Evolutionary conservation across 2,329 filamentous ascomycete species (phyloP).

Genomic region (Hymenoscyphus occultus): DNA sequence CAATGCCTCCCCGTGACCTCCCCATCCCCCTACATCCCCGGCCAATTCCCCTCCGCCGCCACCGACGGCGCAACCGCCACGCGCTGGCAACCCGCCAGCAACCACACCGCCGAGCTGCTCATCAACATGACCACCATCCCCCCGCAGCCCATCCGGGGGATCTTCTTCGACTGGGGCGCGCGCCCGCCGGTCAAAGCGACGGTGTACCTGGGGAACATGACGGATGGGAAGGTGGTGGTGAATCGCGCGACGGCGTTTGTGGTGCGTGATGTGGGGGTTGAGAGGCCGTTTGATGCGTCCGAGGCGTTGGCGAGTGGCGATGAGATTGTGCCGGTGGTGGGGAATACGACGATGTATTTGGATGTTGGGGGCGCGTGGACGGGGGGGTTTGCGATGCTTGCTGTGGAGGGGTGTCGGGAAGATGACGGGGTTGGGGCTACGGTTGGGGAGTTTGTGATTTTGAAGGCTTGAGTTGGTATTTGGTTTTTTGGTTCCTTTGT

Average conservation of each 20-base stretch:
- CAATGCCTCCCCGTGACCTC: conserved; percentile 59
- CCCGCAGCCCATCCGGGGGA: conserved; percentile 43
- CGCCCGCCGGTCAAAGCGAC: conserved; percentile 52
- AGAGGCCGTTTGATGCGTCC: conserved; percentile 28
- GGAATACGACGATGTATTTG: conserved; percentile 32
- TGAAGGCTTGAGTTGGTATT: background rate
- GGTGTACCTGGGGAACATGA: conserved; percentile 50
- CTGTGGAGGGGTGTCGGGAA: conserved; percentile 47
- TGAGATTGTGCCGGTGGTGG: conserved; percentile 30
- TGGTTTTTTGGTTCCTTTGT: too few species aligned
- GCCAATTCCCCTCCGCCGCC: conserved; percentile 66
- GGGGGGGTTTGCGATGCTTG: conserved; percentile 38
- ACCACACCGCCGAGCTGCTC: conserved; percentile 51
- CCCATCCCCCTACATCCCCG: conserved; percentile 49
- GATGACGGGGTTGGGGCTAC: conserved; percentile 44
- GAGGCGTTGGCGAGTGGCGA: conserved; percentile 12
- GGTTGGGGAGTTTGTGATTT: conserved; percentile 49
- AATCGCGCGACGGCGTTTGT: conserved; percentile 22
- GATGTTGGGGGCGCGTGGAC: conserved; percentile 33
- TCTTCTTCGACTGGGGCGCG: conserved; percentile 60
- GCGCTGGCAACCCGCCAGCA: conserved; percentile 61
- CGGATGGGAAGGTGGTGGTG: conserved; percentile 17
- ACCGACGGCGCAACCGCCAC: conserved; percentile 65
- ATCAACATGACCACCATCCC: conserved; percentile 46
- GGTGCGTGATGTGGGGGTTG: conserved; percentile 25